phyloP scores from a whole-genome alignment of 2,329 filamentous ascomycete species.

The Pestalotiopsis fici region DNA sequence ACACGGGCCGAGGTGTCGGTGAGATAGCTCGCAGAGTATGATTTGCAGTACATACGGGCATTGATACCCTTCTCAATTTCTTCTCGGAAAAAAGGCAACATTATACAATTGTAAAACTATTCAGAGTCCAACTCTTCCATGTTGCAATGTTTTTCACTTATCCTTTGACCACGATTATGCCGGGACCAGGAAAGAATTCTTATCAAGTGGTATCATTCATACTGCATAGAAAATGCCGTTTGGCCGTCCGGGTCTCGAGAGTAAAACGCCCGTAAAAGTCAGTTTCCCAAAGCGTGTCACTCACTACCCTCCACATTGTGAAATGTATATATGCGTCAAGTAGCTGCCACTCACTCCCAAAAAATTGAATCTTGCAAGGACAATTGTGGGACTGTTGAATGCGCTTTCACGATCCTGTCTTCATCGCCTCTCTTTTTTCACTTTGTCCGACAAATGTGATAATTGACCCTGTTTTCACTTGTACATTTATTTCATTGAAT shows the following conservation, averaged over 20 bases:
- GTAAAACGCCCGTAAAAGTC: background rate
- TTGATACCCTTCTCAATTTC: conserved; percentile 15
- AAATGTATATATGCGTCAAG: background rate
- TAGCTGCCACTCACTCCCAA: no score
- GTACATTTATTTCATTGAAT: background rate
- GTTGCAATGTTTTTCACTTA: no score
- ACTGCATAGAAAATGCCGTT: background rate
- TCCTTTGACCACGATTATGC: background rate
- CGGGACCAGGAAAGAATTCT: background rate
- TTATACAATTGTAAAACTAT: no score
- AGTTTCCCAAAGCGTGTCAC: background rate
- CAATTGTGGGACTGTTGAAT: background rate
- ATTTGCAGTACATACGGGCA: conserved; percentile 5
- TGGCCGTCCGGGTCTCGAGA: background rate
- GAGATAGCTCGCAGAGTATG: background rate
- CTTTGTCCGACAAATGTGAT: background rate
- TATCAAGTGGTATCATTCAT: background rate
- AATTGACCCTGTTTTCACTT: background rate
- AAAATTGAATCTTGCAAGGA: no score
- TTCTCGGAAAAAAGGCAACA: background rate
- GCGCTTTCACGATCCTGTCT: background rate
- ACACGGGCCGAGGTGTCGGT: background rate
- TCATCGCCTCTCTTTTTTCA: background rate
- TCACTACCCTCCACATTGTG: background rate
- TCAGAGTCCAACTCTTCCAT: no score